Evolutionary conservation across 2,329 filamentous ascomycete genomes (phyloP), one percentile per base, ranked within the genome.

Genomic region (Neonectria magnoliae): DNA sequence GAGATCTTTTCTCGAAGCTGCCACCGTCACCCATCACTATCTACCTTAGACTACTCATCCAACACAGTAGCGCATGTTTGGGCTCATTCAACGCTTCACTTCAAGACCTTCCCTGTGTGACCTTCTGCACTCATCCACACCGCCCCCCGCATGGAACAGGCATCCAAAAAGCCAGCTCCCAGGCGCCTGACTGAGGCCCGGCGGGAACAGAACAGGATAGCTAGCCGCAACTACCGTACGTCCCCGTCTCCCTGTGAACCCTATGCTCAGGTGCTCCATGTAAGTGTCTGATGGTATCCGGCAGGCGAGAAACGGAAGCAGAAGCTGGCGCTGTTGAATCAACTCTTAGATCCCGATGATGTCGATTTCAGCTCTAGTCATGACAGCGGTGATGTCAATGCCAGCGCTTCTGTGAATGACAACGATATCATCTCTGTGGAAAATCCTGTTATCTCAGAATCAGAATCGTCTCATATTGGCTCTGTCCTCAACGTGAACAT

Each of bases 271-370:
- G 73, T 62, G 47, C 52, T 53, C n/a, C 11, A 53, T 14, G 22
- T 36, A 54, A 13, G 20, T 29, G 67, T 53, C 65, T 74, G 58
- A 73, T 66, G 47, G 60, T 54, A 65, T 51, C 55, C 29, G 10
- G 18, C 42, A 83, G 81, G 81, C 42, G 79, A 81, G 67, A 82
- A 81, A 67, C 76, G 80, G 45, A 82, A 80, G 67, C 79, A 82
- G 68, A 82, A 80, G 67, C 73, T 82, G 38, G 80, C 78, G 10
- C 69, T 82, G 1, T 68, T 82, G 25, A 75, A 81, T 53, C 76
- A 80, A 41, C 70, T 82, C 20, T 69, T 82, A 7, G 76, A 77
- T 2, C 69, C 71, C 14, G 67, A 67, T n/a, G 61, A 33, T 20
- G 29, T 62, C 8, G 31, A 18, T 7, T 10, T 38, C 5, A 33